These are phyloP conservation scores for Trichoderma simmonsii DNA, from an alignment of 2,329 filamentous ascomycete genomes.

Conservation along the genomic window DNA sequence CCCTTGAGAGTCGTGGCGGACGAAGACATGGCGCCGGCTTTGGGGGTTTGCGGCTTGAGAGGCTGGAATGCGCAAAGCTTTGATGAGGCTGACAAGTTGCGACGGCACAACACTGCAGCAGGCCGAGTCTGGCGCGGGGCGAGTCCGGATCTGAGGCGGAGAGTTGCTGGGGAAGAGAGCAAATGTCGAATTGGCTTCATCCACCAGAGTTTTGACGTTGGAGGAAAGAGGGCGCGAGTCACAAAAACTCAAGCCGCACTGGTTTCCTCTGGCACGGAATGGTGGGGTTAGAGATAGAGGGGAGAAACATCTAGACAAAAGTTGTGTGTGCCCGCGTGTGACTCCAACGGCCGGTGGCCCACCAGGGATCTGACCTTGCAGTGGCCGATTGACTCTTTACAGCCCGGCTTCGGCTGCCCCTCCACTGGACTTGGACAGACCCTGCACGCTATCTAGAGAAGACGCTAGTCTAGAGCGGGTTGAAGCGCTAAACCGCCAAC, in stretches of 20 bases:
- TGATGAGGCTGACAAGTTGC: constrained; percentile 31
- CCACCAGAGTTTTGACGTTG: constrained; percentile 20
- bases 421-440: background rate
- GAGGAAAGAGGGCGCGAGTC: constrained; percentile 27
- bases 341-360: constrained; percentile 6
- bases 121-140: constrained; percentile 20
- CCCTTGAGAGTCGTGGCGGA: constrained; percentile 77
- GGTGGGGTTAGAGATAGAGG: constrained; percentile 21
- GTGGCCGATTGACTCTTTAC: constrained; percentile 12
- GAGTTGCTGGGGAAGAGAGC: constrained; percentile 17
- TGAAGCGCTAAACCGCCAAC: background rate
- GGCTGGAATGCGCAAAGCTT: constrained; percentile 31
- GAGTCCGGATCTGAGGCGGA: constrained; percentile 11
- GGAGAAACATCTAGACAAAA: constrained; percentile 14
- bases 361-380: background rate
- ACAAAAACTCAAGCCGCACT: constrained; percentile 26
- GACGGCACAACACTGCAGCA: constrained; percentile 24
- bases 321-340: constrained; percentile 13
- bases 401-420: constrained; percentile 13
- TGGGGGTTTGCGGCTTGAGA: constrained; percentile 26
- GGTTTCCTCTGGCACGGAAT: constrained; percentile 20
- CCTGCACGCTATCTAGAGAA: background rate
- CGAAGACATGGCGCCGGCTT: constrained; percentile 42
- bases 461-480: background rate
- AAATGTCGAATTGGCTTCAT: constrained; percentile 29